phyloP scores from a whole-genome alignment of 177 flowering plant species.

The Vitis hybrid region DNA sequence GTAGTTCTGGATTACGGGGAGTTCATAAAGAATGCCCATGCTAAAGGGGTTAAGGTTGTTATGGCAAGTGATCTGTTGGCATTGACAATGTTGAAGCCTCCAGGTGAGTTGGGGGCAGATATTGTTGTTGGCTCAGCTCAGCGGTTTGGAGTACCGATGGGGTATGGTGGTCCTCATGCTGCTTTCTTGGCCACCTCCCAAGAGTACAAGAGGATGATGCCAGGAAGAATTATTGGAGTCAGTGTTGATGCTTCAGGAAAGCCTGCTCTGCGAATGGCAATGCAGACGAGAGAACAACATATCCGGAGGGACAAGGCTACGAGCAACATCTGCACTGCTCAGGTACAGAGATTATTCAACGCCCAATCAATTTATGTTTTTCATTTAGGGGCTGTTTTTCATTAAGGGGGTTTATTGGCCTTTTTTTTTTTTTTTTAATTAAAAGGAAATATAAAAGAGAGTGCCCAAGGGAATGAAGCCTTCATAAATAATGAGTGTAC shows the following conservation, averaged over 20 bases:
- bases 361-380: slow-evolving; percentile 6
- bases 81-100: slow-evolving; percentile 90
- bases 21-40: slow-evolving; percentile 85
- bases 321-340: slow-evolving; percentile 99
- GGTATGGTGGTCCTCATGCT: slow-evolving; percentile 99
- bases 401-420: neutral
- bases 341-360: slow-evolving; percentile 43
- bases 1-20: slow-evolving; percentile 85
- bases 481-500: too few species aligned
- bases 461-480: too few species aligned
- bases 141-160: slow-evolving; percentile 99
- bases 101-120: slow-evolving; percentile 94
- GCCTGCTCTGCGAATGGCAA: slow-evolving; percentile 97
- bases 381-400: neutral
- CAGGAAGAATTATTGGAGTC: slow-evolving; percentile 94
- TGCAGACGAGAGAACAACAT: slow-evolving; percentile 99
- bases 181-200: slow-evolving; percentile 96
- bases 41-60: slow-evolving; percentile 92
- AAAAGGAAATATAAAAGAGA: too few species aligned
- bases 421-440: neutral
- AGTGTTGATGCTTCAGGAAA: slow-evolving; percentile 95
- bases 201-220: slow-evolving; percentile 99
- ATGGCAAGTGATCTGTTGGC: slow-evolving; percentile 96
- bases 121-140: slow-evolving; percentile 94
- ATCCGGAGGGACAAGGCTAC: slow-evolving; percentile 98